phyloP scores from a whole-genome alignment of 164 flowering plant species.

The Chimonanthus praecox region DNA sequence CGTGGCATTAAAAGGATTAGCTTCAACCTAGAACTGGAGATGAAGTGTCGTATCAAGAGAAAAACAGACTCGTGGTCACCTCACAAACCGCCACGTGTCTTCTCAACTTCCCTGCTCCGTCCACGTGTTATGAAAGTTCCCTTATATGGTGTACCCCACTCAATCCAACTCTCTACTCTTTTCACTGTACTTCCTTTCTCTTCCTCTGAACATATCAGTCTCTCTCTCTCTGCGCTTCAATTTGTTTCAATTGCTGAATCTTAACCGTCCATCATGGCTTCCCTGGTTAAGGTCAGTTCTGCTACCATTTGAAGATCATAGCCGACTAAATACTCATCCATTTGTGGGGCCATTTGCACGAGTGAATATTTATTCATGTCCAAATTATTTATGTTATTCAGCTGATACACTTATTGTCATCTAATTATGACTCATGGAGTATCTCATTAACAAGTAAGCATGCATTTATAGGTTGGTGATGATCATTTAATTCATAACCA shows the following conservation, averaged over 20 bases:
- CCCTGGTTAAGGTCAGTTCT: not conserved
- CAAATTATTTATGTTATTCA: not conserved
- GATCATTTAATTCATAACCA: too few relatives aligned
- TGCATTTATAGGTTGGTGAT: too few relatives aligned
- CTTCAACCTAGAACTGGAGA: not conserved
- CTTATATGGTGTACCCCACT: not conserved
- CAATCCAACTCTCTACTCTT: not conserved
- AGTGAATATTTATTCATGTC: not conserved
- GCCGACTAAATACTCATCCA: not conserved
- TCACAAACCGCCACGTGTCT: not conserved
- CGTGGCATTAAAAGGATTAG: not conserved
- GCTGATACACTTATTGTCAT: too few relatives aligned
- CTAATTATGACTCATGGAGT: too few relatives aligned
- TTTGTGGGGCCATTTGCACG: not conserved
- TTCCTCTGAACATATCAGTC: not conserved
- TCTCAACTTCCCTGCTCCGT: not conserved
- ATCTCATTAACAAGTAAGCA: too few relatives aligned
- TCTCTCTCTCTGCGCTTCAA: not conserved
- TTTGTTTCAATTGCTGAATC: not conserved
- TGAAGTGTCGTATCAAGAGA: not conserved
- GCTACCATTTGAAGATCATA: too few relatives aligned
- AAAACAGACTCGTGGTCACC: not conserved
- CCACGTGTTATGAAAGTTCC: not conserved
- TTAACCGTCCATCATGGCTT: slow-evolving; percentile 2
- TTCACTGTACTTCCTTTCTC: not conserved